Evolutionary conservation across 768 basidiomycete species (phyloP).

Genomic region (Multifurca ochricompacta): DNA sequence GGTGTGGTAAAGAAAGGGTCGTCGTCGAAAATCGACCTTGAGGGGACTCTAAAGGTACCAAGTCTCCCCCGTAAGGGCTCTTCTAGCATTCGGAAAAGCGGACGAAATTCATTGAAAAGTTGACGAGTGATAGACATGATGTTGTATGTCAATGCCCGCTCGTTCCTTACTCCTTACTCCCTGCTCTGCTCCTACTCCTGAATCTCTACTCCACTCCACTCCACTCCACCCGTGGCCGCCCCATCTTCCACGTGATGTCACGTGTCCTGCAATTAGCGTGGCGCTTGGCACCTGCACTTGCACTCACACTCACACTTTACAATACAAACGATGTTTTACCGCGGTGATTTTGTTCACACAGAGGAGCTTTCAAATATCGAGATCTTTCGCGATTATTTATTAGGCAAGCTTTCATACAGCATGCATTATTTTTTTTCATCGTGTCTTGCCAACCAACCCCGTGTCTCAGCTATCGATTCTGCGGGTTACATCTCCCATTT

Average conservation of each 20-base stretch:
- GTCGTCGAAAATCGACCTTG: conserved; percentile 40
- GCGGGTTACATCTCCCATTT: conserved; percentile 47
- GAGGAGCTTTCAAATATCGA: conserved; percentile 44
- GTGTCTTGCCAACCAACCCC: neutral
- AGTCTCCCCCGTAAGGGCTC: conserved; percentile 48
- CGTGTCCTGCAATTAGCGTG: too few relatives aligned
- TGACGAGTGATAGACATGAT: conserved; percentile 61
- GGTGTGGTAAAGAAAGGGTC: conserved; percentile 42
- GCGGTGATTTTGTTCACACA: conserved; percentile 53
- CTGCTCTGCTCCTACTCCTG: neutral
- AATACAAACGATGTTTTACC: conserved; percentile 30
- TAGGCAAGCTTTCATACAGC: conserved; percentile 36
- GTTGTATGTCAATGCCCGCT: neutral
- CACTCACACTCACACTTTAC: too few relatives aligned
- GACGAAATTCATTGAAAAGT: conserved; percentile 62
- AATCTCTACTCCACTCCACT: neutral
- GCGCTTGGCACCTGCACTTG: too few relatives aligned
- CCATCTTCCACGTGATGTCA: conserved; percentile 1
- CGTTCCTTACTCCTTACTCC: neutral
- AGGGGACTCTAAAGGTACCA: conserved; percentile 25
- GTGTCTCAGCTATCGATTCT: conserved; percentile 4
- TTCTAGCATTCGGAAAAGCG: conserved; percentile 68
- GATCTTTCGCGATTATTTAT: conserved; percentile 48
- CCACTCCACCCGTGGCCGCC: neutral
- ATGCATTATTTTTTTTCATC: neutral